Evolutionary conservation across 1,139 yeast genomes (phyloP).

Genomic region (Diutina ranongensis): DNA sequence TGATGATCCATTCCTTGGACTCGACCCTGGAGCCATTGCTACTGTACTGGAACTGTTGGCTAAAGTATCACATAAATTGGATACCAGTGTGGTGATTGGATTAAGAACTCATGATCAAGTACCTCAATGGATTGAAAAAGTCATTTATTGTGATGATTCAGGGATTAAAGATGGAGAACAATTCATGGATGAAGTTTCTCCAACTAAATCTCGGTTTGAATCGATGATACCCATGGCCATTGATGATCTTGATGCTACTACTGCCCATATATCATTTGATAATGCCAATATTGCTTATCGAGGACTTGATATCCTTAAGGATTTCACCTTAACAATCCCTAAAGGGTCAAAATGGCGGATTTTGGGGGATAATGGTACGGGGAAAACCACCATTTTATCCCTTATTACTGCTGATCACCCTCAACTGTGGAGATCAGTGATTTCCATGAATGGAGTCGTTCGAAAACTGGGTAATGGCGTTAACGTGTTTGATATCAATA

Average conservation of each 20-base stretch:
- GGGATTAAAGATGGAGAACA: slow-evolving; percentile 20
- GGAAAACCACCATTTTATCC: slow-evolving; percentile 80
- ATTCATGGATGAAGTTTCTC: neutral
- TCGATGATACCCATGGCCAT: neutral
- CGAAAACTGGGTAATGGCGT: slow-evolving; percentile 61
- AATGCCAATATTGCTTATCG: slow-evolving; percentile 58
- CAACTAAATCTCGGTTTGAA: neutral
- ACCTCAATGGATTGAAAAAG: slow-evolving; percentile 71
- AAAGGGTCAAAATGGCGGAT: slow-evolving; percentile 82
- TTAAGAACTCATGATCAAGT: slow-evolving; percentile 61
- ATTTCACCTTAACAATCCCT: slow-evolving; percentile 55
- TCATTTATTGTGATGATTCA: slow-evolving; percentile 44
- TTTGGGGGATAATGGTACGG: slow-evolving; percentile 84
- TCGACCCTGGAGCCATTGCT: slow-evolving; percentile 64
- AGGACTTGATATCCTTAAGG: slow-evolving; percentile 44
- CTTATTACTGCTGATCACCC: slow-evolving; percentile 92
- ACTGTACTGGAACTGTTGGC: slow-evolving; percentile 39
- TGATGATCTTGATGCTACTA: neutral
- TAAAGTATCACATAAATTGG: slow-evolving; percentile 16
- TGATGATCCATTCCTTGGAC: slow-evolving; percentile 88
- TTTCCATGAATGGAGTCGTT: slow-evolving; percentile 53
- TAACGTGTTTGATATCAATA: slow-evolving; percentile 69
- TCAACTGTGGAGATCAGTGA: slow-evolving; percentile 76
- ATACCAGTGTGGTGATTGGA: slow-evolving; percentile 48
- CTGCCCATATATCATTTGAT: slow-evolving; percentile 37